Base-by-base conservation (phyloP, 2,329 filamentous ascomycete species). In the Colletotrichum sp. region DNA sequence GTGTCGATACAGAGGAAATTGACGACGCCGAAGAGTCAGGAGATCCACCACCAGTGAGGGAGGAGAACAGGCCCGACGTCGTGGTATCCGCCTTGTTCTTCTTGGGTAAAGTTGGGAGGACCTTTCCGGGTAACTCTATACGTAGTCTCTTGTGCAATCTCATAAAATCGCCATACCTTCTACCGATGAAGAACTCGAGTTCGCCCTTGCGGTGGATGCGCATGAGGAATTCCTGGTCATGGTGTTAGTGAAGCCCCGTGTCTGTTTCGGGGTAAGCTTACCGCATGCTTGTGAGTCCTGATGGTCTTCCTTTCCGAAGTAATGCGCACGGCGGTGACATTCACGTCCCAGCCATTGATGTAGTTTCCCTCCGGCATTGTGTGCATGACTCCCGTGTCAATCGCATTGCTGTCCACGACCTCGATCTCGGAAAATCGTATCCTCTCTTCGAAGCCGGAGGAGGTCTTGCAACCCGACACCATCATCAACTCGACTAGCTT, bases 401-500 rank as follows among this genome's bases (percentile, higher is more conserved):
- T 98, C 59, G 97, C 96, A 71, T 95, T 95, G 78, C 95, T 92
- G 82, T 99, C 97, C 32, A 99, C 95, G 28, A 99, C 96, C 82
- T 99, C 97, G 86, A 99, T 94, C 86, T 99, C 97, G 2, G 96
- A 95, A 83, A 99, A 99, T 67, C 96, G 92, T 82, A 99, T 98
- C 74, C 97, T 92, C 88, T 99, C 97, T 85, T 99, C 97, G 83
- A 99, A 99, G 3, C 97, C 97, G 6, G 96, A 98, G 6, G 97
- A 96, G 1, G 97, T 99, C 39, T 95, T 95, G 74, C 99, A 94
- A 49, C 97, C 97, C 9, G 96, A 99, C 10, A 99, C 97, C 96
- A 99, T 98, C 97, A 99, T 99, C 77, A 99, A 89, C 88, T 99
- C 97, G 13, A 99, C 95, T 74, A 99, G 88, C 87, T 99, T 99